Conservation (phyloP, 345 rosid genomes). For the Pseudoturritis turrita region DNA sequence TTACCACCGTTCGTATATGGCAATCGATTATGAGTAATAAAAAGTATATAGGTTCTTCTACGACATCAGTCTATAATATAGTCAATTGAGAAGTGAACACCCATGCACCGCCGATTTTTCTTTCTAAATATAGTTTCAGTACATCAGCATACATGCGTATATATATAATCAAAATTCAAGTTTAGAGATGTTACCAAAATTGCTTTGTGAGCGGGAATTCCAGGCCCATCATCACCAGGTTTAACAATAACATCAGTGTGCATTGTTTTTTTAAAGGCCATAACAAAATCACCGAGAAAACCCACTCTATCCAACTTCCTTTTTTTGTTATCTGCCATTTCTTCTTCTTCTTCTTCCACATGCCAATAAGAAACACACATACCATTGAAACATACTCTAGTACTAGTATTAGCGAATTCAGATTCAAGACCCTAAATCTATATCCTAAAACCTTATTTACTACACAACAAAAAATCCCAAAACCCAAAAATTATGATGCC, state of each 20-base stretch:
- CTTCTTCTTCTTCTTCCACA: background rate
- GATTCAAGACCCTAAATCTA: no score
- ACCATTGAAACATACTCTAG: background rate
- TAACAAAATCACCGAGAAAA: background rate
- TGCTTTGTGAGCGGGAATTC: background rate
- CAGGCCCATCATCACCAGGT: constrained; percentile 2
- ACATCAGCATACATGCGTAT: no score
- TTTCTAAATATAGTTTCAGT: no score
- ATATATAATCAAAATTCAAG: background rate
- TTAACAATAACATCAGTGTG: background rate
- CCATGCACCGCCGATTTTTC: no score
- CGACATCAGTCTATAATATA: no score
- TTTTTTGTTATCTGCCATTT: background rate
- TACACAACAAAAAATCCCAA: no score
- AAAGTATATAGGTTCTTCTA: no score
- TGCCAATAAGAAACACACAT: background rate
- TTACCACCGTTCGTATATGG: no score
- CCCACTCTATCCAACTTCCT: background rate
- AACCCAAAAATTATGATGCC: background rate
- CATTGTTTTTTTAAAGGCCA: background rate
- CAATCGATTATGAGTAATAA: background rate
- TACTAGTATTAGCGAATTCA: no score
- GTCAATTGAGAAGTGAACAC: background rate
- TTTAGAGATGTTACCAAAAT: constrained; percentile 5
- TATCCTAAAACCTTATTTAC: no score